phyloP scores from a whole-genome alignment of 306 rosid genomes.

The Quercus bicolor region DNA sequence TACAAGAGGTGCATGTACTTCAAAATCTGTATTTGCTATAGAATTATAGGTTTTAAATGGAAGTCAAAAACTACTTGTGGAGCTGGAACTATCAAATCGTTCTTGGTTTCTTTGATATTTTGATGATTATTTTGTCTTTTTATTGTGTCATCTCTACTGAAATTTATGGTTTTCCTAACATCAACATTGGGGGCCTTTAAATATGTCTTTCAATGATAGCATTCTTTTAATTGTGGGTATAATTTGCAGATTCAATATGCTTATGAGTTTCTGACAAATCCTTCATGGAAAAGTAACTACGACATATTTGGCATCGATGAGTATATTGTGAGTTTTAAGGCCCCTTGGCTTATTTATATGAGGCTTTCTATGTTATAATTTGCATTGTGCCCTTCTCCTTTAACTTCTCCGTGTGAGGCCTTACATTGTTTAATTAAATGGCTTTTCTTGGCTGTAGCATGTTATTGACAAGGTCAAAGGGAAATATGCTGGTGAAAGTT shows the following conservation, averaged over 20 bases:
- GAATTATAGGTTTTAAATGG: no score
- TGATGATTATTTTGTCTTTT: neutral
- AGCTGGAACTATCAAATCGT: neutral
- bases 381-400: neutral
- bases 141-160: neutral
- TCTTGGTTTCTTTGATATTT: neutral
- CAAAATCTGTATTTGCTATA: no score
- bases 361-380: neutral
- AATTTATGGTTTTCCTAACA: constrained; percentile 1
- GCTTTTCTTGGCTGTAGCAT: constrained; percentile 47
- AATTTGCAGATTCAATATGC: constrained; percentile 78
- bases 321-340: constrained; percentile 57
- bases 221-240: constrained; percentile 7
- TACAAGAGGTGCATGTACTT: neutral
- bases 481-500: constrained; percentile 49
- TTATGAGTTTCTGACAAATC: constrained; percentile 79
- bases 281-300: constrained; percentile 77
- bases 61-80: neutral
- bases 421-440: constrained; percentile 10
- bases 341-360: constrained; percentile 11
- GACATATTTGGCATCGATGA: constrained; percentile 79
- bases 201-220: constrained; percentile 1
- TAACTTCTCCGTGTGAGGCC: neutral
- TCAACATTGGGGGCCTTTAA: constrained; percentile 10
- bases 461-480: constrained; percentile 55